A percentile compares a stretch with the other conserved stretches of the same genome.
These are phyloP conservation scores for Solanum bukasovii DNA, from an alignment of 257 asterid genomes.

Conservation along the genomic window DNA sequence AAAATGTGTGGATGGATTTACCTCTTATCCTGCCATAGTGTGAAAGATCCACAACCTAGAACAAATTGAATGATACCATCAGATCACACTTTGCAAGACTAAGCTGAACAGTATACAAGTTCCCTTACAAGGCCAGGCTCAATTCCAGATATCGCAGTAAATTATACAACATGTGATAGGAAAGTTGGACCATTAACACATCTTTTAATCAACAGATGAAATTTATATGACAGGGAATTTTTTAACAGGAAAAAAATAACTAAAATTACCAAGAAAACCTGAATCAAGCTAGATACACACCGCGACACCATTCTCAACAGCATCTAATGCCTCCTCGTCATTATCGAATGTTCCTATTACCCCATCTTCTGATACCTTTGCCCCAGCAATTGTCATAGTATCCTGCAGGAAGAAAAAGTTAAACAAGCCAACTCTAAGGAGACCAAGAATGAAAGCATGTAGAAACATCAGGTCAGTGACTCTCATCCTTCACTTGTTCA, in stretches of 20 bases:
- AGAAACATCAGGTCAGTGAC: neutral
- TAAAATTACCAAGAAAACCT: constrained; percentile 1
- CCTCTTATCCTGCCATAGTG: constrained; percentile 91
- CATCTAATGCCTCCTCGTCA: constrained; percentile 61
- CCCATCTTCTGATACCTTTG: constrained; percentile 19
- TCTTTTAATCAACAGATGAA: neutral
- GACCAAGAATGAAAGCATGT: neutral
- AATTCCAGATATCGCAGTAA: neutral
- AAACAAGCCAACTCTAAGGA: neutral
- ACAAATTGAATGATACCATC: neutral
- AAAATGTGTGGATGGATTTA: constrained; percentile 14
- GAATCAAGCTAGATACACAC: constrained; percentile 28
- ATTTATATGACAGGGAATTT: neutral
- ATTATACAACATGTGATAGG: neutral
- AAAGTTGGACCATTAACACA: neutral
- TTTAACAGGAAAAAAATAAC: neutral
- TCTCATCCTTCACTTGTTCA: neutral
- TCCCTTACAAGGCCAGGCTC: neutral
- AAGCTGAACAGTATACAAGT: neutral
- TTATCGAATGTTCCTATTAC: constrained; percentile 17
- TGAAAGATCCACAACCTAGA: constrained; percentile 85
- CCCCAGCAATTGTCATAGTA: constrained; percentile 18
- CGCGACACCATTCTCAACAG: constrained; percentile 51
- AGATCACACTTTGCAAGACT: neutral
- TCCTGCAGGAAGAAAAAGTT: constrained; percentile 32